Base-by-base conservation (phyloP, 805 yeast species). In the Zygosaccharomyces bailii region DNA sequence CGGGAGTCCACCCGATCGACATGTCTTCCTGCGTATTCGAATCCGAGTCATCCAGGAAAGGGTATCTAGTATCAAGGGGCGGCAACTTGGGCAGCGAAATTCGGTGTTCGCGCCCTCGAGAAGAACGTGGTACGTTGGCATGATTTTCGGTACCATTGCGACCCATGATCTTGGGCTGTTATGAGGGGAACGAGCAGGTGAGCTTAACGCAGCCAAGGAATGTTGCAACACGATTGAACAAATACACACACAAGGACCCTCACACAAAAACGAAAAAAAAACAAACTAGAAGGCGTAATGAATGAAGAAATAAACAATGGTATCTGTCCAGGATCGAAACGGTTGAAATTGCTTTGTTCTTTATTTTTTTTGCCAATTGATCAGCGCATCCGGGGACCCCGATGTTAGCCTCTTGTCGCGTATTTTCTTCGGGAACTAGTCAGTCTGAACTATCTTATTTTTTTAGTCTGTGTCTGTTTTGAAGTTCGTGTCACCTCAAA, bases 61-160 rank as follows among this genome's bases (percentile, higher is more conserved):
- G 48, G 13, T 44, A 47, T 7, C 65, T 61, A 6, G 65, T 60
- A 20, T 51, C 45, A 32, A 62, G 46, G 5, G 67, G 67, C 14
- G 67, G 66, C 31, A 62, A 47, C 34, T 52, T 50, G 1, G 67
- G 67, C 25, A 62, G 34, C 14, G 44, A 36, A n/a, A 50, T 42
- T 37, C 32, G 16, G 25, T 20, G 40, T 17, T 37, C 31, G 8
- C 10, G 18, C 10, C 16, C 21, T 25, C 40, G 32, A 25, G 32
- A 17, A 2, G 40, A 37, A 14, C 20, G 18, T 25, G 33, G 13
- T 14, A 16, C 40, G 18, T 16, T 13, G 30, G 19, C 3, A 25
- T 37, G 31, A 24, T 37, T 14, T 10, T 25, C 16, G 30, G 2
- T 8, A 3, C 13, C 40, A 37, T 37, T 37, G 19, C 40, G 32